A percentile compares a stretch with the other conserved stretches of the same genome.
phyloP scores from a whole-genome alignment of 2,329 filamentous ascomycete species.

The Gaeumannomyces sp. region DNA sequence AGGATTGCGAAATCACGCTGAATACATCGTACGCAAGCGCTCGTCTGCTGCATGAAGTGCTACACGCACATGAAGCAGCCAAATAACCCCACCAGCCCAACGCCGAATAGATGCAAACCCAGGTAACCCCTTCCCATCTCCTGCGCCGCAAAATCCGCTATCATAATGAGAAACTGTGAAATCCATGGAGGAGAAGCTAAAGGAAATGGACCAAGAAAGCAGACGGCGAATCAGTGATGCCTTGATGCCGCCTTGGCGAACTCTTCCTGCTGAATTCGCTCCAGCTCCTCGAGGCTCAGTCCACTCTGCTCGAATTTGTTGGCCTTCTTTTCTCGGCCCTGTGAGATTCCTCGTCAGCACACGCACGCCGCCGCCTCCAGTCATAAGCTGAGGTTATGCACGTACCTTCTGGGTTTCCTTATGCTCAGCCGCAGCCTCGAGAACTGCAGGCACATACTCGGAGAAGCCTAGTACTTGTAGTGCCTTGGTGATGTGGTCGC shows the following conservation, averaged over 20 bases:
- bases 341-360: constrained; percentile 48
- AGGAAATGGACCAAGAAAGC: neutral
- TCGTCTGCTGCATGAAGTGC: neutral
- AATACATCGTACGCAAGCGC: neutral
- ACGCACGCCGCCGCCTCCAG: constrained; percentile 17
- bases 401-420: constrained; percentile 86
- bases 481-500: constrained; percentile 94
- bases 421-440: constrained; percentile 82
- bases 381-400: constrained; percentile 19
- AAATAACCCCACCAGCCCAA: constrained; percentile 7
- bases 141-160: constrained; percentile 2
- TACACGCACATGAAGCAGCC: neutral
- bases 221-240: constrained; percentile 41
- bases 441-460: constrained; percentile 83
- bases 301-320: constrained; percentile 96
- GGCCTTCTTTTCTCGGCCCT: constrained; percentile 94
- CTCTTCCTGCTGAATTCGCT: constrained; percentile 82
- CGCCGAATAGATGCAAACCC: constrained; percentile 8
- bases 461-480: constrained; percentile 87
- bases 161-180: neutral
- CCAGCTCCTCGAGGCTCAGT: constrained; percentile 82
- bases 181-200: constrained; percentile 1
- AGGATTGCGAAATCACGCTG: neutral
- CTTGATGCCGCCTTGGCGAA: constrained; percentile 76
- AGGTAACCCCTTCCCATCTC: neutral